Conservation (phyloP, 2,329 filamentous ascomycete species). For the Fusarium sp. region DNA sequence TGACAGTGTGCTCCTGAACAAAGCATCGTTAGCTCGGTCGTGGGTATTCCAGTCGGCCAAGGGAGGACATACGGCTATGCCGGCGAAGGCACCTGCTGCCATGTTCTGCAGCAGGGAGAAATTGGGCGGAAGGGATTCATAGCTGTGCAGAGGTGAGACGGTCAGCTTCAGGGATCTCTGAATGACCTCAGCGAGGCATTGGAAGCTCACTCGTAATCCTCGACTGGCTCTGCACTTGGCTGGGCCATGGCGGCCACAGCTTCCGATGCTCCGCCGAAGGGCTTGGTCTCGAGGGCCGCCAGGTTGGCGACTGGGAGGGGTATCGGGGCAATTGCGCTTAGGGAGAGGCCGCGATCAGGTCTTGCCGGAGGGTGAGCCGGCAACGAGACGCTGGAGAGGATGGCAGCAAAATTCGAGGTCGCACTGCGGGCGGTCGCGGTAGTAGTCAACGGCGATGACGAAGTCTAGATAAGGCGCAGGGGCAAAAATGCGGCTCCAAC, state of each 20-base stretch:
- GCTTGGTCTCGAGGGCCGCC: conserved; percentile 66
- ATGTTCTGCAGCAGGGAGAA: conserved; percentile 95
- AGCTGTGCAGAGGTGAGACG: conserved; percentile 57
- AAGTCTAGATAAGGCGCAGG: conserved; percentile 34
- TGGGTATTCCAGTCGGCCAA: background rate
- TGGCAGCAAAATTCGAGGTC: conserved; percentile 10
- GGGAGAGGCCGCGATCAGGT: conserved; percentile 7
- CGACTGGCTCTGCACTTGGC: conserved; percentile 68
- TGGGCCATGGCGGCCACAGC: conserved; percentile 75
- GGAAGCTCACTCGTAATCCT: conserved; percentile 69
- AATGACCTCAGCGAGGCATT: background rate
- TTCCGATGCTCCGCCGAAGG: conserved; percentile 69
- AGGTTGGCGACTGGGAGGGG: conserved; percentile 59
- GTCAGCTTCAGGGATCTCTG: conserved; percentile 9
- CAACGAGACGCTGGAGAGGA: conserved; percentile 4
- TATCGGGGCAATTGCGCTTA: conserved; percentile 33
- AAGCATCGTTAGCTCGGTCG: conserved; percentile 30
- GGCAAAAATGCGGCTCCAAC: conserved; percentile 33
- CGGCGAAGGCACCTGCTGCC: conserved; percentile 94
- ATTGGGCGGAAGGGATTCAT: conserved; percentile 93
- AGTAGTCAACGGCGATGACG: conserved; percentile 27
- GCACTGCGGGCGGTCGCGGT: conserved; percentile 20
- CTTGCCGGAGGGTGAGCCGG: conserved; percentile 17
- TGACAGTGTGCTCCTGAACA: conserved; percentile 89
- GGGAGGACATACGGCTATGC: conserved; percentile 76